Evolutionary conservation across 225 moss, liverwort and hornwort genomes (phyloP), one percentile per base, ranked within the genome.

Genomic region (Bryum argenteum): DNA sequence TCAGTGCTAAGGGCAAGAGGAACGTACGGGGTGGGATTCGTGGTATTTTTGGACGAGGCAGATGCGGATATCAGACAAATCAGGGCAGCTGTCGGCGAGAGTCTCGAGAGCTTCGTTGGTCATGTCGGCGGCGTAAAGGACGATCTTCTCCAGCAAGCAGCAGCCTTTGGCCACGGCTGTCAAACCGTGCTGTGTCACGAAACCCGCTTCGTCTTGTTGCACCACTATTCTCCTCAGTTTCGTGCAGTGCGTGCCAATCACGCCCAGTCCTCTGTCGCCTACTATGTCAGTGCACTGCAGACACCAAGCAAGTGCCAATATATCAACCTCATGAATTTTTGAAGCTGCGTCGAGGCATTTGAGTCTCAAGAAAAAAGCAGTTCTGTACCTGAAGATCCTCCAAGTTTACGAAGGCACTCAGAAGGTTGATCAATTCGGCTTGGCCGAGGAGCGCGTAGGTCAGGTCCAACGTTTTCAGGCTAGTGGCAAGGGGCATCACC

Each of bases 21-120:
- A 3, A 70, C 77, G 65, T 13, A 84, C 83, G n/a, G 80, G 83
- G 66, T 84, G 80, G 16, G 76, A 73, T 3, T 69, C 65, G 11
- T 84, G 60, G 63, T 85, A 81, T 66, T 85, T 85, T 44, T 81
- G 81, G 5, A 85, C 81, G 3, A 81, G 78, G 69, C 81, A 85
- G 12, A 85, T 78, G 72, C 84, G 75, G 21, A 85, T 81, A 21
- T 85, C 81, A 3, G 44, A 22, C 9, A 85, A 69, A 23, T 18
- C 18, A 11, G 78, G 60, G 64, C 84, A 85, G 15, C 75, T 85
- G 63, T 22, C 55, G 11, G 84, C 84, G 54, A 85, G 78, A 21
- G 75, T 70, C 38, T 71, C 69, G 43, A 85, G 47, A 24, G 81
- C 81, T 73, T 81, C 72, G 17, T 72, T 81, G 14, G 81, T 85